Base-by-base conservation (phyloP, 371 early-diverging fungal species). In the Rhizopus arrhizus region DNA sequence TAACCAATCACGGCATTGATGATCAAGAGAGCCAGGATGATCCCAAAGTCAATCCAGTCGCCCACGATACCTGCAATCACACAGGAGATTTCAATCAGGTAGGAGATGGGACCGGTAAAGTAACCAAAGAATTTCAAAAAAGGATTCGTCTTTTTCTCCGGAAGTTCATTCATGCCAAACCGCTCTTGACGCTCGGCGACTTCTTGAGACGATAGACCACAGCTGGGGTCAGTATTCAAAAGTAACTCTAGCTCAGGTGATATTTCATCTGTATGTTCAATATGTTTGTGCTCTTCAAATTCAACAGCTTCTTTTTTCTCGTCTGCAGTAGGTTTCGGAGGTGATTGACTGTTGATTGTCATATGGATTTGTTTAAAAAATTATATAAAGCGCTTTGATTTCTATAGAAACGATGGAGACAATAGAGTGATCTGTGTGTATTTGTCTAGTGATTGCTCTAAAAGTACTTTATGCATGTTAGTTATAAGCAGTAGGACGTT, bases 1-100 rank as follows among this genome's bases (percentile, higher is more conserved):
- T 85, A 94, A 34, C 95, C 95, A 66, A 95, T 92, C 54, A 81
- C 61, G 34, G 95, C 95, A 74, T 95, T 95, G 76, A 89, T 78
- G 51, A 95, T 62, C 59, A 95, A 76, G 45, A 95, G 78, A 15
- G 75, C 85, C 35, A 90, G 62, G 51, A 95, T 86, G 62, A 94
- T 92, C 52, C 87, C 91, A 74, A 95, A 89, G 65, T 94, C 91
- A 41, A 88, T 64, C 87, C 86, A 88, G 58, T 84, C 77, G n/a
- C 73, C 65, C 53, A 87, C 75, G 0, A 89, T 69, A 48, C 83
- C 88, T 10, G 87, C 83, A 62, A 86, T 75, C 68, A 93, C 77
- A 72, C 81, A 85, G 9, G 89, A 84, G 31, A 88, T 72, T 70
- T 92, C 92, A 50, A 94, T 89, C 57, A 95, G 78, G 70, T 85